Evolutionary conservation across 371 early-diverging fungal genomes (phyloP), one percentile per base, ranked within the genome.

Genomic region (Smittium mucronatum): DNA sequence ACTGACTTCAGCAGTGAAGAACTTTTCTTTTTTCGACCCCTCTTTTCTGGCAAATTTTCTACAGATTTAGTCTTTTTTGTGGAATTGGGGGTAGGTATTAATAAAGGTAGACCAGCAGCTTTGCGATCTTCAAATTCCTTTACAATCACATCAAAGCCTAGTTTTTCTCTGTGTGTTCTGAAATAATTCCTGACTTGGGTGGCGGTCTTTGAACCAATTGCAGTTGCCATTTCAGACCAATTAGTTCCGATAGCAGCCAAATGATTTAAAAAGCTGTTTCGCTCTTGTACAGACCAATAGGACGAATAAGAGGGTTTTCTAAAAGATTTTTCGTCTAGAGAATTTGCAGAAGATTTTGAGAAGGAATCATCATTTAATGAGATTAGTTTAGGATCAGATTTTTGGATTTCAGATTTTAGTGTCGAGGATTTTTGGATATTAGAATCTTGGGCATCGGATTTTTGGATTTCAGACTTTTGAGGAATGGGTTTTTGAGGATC

Each of bases 111-210:
- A 21, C 47, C 47, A 11, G 47, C 47, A 28, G 33, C 31, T 61
- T 70, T 58, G 67, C 73, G 72, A 5, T 71, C 71, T 73, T 82
- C 72, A 58, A 73, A 75, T 57, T 81, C 78, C n/a, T 76, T 76
- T 1, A 86, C 76, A 2, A 87, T 70, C 1, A 78, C 76, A 31
- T 83, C 87, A 47, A 87, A 69, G 0, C 78, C 80, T 60, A 88
- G 77, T 63, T 86, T 87, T 61, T 89, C 89, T 25, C 84, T 83
- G 71, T 89, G 87, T 68, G 86, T 87, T 11, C 80, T 77, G 71
- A 86, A 94, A 70, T 88, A 89, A 70, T 91, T 93, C 25, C 93
- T 88, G 17, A 88, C 90, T 77, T 94, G 95, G 26, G 86, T 86
- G 2, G 82, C 83, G 0, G 93, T 91, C 75, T 94, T 94, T 1